Base-by-base conservation (phyloP, 2,329 filamentous ascomycete species). In the Rugonectria rugulosa region DNA sequence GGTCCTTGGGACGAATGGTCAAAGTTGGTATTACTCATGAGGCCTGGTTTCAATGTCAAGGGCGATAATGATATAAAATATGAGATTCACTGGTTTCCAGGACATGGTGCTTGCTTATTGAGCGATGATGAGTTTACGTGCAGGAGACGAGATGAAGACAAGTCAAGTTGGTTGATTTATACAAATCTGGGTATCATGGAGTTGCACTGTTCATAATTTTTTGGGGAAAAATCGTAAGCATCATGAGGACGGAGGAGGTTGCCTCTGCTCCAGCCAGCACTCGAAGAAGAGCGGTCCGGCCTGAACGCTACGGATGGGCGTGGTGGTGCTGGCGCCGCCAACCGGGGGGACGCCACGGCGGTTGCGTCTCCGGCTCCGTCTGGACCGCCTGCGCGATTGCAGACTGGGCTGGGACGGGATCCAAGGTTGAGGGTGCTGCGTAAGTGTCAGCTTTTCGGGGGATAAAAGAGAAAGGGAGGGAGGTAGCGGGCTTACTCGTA, bases 281-380 rank as follows among this genome's bases (percentile, higher is more conserved):
- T 89, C 87, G 70, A 88, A 79, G 73, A 88, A 79, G 51, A 91
- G 65, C 59, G 87, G 78, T 40, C 87, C 79, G 45, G 86, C 79
- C 54, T 79, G 78, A 1, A 86, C 80, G 5, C 81, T 75, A 27
- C 83, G 79, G 29, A 87, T 69, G 10, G 84, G 77, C 1, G 71
- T 80, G 9, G 80, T 83, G 9, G 80, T 83, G 41, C 70, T 76
- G 3, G 70, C 69, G 5, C 75, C 76, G 6, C 73, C 73, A 2
- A 77, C 59, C 1, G 56, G 60, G 5, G 64, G 63, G 5, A 10
- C 7, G 29, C 29, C 11, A 14, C 12, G 29, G 5, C 11, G n/a
- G 10, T 10, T 27, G 11, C 24, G 63, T 4, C 71, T 66, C 5
- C 70, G 65, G 5, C 63, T 60, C 15, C 65, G 65, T 20, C 67